phyloP scores from a whole-genome alignment of 441 rosid genomes.

The Populus hybrid region DNA sequence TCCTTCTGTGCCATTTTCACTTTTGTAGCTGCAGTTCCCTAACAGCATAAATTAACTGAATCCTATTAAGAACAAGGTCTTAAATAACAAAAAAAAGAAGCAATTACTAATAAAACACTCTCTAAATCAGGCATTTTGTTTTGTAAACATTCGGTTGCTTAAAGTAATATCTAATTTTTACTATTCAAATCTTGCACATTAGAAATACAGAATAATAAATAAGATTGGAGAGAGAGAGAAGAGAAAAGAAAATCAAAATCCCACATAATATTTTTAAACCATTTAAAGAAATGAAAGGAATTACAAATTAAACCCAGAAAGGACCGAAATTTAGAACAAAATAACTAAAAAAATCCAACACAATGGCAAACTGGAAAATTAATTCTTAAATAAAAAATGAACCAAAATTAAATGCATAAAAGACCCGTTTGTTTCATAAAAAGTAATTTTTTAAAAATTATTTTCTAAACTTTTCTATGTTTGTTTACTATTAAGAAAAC shows the following conservation, averaged over 20 bases:
- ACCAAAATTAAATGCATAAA: background rate
- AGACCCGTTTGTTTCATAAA: no score
- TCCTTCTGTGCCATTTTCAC: conserved; percentile 95
- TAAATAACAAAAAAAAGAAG: background rate
- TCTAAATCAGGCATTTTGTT: background rate
- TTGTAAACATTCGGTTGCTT: background rate
- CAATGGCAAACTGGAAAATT: background rate
- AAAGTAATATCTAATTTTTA: background rate
- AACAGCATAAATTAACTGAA: conserved; percentile 10
- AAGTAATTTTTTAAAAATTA: no score
- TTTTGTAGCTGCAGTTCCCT: conserved; percentile 97
- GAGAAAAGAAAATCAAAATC: background rate
- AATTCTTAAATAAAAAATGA: background rate
- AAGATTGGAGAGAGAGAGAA: background rate
- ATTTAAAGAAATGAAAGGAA: background rate
- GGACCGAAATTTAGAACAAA: background rate
- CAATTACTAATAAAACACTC: background rate
- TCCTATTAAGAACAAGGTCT: background rate
- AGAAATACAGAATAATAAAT: background rate
- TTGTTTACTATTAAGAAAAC: no score
- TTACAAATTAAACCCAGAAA: background rate
- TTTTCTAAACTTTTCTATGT: no score
- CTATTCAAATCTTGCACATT: background rate
- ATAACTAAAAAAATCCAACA: background rate
- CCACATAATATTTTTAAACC: background rate